Conservation (phyloP, 73 alveolate genomes). For the Durusdinium trenchii region DNA sequence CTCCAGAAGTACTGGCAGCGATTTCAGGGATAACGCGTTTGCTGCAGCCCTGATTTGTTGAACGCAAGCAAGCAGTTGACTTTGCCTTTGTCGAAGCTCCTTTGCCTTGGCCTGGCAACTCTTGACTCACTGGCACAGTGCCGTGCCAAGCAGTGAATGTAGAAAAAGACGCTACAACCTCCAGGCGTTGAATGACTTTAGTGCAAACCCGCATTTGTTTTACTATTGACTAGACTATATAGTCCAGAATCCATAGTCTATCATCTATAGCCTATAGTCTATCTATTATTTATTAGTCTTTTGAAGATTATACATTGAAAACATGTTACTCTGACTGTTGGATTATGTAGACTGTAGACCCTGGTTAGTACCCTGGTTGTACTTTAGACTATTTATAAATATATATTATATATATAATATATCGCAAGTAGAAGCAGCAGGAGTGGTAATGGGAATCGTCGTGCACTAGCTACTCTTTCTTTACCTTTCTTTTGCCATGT, state of each 20-base stretch:
- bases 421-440: neutral
- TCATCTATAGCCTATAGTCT: neutral
- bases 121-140: neutral
- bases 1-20: neutral
- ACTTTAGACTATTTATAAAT: neutral
- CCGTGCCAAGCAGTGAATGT: neutral
- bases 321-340: neutral
- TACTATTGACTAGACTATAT: neutral
- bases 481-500: neutral
- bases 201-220: too few relatives aligned
- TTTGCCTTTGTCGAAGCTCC: neutral
- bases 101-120: too few relatives aligned
- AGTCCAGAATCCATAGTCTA: neutral
- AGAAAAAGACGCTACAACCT: neutral
- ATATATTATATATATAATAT: too few relatives aligned
- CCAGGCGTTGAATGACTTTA: too few relatives aligned
- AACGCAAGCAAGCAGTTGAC: neutral
- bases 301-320: neutral
- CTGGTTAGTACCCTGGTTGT: neutral
- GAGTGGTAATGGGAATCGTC: neutral
- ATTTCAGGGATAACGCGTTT: neutral
- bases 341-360: neutral
- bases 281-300: neutral
- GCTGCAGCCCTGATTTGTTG: neutral
- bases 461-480: neutral